Evolutionary conservation across 2,329 filamentous ascomycete species (phyloP), one percentile per base, ranked within the genome.

Genomic region (Verticillium nubilum): DNA sequence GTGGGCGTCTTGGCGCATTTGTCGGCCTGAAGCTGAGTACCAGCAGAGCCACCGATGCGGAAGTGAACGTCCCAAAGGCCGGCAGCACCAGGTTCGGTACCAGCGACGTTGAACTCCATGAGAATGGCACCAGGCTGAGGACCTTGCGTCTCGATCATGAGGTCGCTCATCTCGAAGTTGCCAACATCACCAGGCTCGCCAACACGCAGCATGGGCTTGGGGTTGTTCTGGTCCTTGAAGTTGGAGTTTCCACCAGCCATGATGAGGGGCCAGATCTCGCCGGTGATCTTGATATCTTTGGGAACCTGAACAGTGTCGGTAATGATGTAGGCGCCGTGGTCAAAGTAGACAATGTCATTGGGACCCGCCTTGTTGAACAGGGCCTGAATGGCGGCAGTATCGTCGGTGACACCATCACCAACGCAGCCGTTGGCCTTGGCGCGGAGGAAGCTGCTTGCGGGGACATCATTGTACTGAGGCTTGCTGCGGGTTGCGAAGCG

Each of bases 51-150:
- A 67, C 92, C 94, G 67, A 99, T 85, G 69, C 95, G 91, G 77
- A 95, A 89, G 79, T 99, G 95, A n/a, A 93, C 88, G 69, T 99
- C 95, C 91, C 93, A 99, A 75, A 97, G 87, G 63, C 86, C 94
- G 23, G 87, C 87, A 1, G 86, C 84, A 54, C 91, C 92, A 60
- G 87, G 82, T 59, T 74, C 80, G 66, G 82, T 72, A 35, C 86
- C 88, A 52, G 85, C 86, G 50, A 97, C 79, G 75, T 97, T 97
- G 90, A 92, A 97, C 73, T 97, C 85, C 77, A 97, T 86, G 70
- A 97, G 83, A 69, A 97, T 91, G 19, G 92, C 94, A 65, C 94
- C 94, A 0, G 92, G 89, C 63, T 91, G 88, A 3, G 92, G 80
- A 4, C 94, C 94, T 65, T 86, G 84, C 29, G 92, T 97, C 74